These are phyloP conservation scores for Limnomonas spitsbergensis DNA, from an alignment of 139 green algal genomes.

Conservation along the genomic window DNA sequence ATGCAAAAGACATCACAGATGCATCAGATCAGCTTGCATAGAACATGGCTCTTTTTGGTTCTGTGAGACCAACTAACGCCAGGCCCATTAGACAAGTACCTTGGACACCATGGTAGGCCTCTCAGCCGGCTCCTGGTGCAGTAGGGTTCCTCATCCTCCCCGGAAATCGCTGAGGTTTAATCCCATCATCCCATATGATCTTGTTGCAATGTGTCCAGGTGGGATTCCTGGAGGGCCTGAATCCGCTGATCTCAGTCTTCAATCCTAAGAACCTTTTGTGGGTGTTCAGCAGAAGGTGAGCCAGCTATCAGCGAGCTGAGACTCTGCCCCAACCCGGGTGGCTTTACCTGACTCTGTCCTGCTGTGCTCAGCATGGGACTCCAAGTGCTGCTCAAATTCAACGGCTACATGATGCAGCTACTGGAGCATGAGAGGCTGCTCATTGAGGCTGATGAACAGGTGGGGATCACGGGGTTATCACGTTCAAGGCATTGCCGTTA, in stretches of 20 bases:
- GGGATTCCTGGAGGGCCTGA: not conserved
- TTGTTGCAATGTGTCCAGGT: too few relatives aligned
- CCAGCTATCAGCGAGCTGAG: not conserved
- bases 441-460: constrained; percentile 25
- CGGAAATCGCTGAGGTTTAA: too few relatives aligned
- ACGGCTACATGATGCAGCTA: constrained; percentile 24
- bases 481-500: not conserved
- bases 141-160: too few relatives aligned
- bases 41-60: too few relatives aligned
- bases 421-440: constrained; percentile 25
- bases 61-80: too few relatives aligned
- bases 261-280: not conserved
- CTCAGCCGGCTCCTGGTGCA: too few relatives aligned
- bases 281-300: not conserved
- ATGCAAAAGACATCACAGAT: too few relatives aligned
- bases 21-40: too few relatives aligned
- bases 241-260: not conserved
- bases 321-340: not conserved
- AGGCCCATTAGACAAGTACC: too few relatives aligned
- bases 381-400: constrained; percentile 16
- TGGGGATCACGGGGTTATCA: constrained; percentile 12
- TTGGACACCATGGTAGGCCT: too few relatives aligned
- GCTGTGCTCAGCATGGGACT: constrained; percentile 6
- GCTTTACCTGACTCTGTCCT: not conserved
- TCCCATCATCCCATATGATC: too few relatives aligned